These are phyloP conservation scores for Hysterangium stoloniferum DNA, from an alignment of 768 basidiomycete species.

Conservation along the genomic window DNA sequence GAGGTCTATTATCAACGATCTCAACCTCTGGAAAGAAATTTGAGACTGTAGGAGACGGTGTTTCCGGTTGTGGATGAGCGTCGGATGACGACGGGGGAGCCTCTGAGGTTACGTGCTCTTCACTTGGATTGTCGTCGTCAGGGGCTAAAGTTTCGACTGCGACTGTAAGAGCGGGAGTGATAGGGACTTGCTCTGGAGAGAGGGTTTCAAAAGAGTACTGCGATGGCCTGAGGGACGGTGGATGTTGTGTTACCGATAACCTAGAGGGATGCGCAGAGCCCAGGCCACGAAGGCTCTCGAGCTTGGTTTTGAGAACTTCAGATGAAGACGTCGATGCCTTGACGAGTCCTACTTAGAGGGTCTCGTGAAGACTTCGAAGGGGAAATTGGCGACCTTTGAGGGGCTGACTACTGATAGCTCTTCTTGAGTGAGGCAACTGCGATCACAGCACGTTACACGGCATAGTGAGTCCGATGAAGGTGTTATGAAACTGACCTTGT, in stretches of 20 bases:
- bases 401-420: neutral
- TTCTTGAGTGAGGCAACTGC: constrained; percentile 1
- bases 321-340: constrained; percentile 12
- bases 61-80: neutral
- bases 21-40: neutral
- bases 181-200: neutral
- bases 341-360: constrained; percentile 11
- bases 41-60: constrained; percentile 10
- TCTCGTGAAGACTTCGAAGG: constrained; percentile 3
- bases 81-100: neutral
- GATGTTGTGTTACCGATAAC: neutral
- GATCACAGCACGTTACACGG: constrained; percentile 4
- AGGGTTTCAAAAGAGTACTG: neutral
- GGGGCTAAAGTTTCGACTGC: constrained; percentile 8
- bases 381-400: constrained; percentile 8
- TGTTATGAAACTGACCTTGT: constrained; percentile 1
- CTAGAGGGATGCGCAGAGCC: constrained; percentile 1
- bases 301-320: neutral
- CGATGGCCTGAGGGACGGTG: neutral
- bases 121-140: neutral
- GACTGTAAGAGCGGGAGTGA: constrained; percentile 5
- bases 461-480: constrained; percentile 8
- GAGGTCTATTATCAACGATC: neutral
- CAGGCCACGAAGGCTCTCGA: constrained; percentile 9
- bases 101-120: constrained; percentile 3